Conservation (phyloP, 106 monocot species). For the Dioscorea dumetorum region DNA sequence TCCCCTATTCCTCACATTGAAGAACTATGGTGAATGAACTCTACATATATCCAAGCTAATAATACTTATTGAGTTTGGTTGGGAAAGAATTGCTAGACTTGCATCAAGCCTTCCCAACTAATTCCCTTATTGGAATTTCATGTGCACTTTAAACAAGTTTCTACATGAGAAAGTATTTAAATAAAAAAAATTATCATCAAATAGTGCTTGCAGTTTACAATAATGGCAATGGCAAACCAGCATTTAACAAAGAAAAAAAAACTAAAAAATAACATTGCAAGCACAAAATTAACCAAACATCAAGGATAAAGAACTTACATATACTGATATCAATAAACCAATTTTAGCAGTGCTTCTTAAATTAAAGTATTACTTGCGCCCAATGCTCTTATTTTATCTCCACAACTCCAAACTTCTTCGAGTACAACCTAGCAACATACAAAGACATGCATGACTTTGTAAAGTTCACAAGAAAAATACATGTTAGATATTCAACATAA, state of each 20-base stretch:
- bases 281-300: background rate
- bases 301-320: slow-evolving; percentile 27
- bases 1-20: too few relatives aligned
- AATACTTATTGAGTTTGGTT: slow-evolving; percentile 65
- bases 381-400: slow-evolving; percentile 43
- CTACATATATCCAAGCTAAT: background rate
- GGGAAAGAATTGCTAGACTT: slow-evolving; percentile 45
- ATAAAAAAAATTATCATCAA: background rate
- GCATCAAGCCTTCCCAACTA: slow-evolving; percentile 76
- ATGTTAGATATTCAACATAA: too few relatives aligned
- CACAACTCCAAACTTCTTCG: slow-evolving; percentile 88
- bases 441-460: background rate
- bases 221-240: background rate
- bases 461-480: too few relatives aligned
- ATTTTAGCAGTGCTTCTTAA: slow-evolving; percentile 60
- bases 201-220: too few relatives aligned
- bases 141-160: slow-evolving; percentile 76
- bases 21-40: too few relatives aligned
- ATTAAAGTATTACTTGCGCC: slow-evolving; percentile 68
- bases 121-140: slow-evolving; percentile 54
- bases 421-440: slow-evolving; percentile 54
- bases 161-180: slow-evolving; percentile 30
- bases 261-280: background rate
- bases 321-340: slow-evolving; percentile 39
- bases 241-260: background rate